Evolutionary conservation across 2,329 filamentous ascomycete genomes (phyloP).

Genomic region (Blastomyces gilchristii): DNA sequence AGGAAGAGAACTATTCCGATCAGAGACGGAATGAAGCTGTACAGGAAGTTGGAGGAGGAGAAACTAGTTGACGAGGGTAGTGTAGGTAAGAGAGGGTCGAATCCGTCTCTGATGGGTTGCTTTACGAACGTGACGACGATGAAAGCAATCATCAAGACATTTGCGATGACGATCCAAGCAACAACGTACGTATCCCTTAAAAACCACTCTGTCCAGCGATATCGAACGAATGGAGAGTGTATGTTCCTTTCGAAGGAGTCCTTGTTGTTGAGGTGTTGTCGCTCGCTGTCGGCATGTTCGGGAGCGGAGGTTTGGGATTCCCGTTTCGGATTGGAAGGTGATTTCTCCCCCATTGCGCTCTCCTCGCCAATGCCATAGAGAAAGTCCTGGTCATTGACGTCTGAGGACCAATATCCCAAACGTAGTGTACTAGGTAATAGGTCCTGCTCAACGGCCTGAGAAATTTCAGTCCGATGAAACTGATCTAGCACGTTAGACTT

Average conservation of each 20-base stretch:
- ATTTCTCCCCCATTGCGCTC: slow-evolving; percentile 41
- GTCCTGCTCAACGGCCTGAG: slow-evolving; percentile 38
- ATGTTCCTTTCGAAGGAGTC: slow-evolving; percentile 43
- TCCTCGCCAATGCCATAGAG: slow-evolving; percentile 73
- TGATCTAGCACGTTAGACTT: slow-evolving; percentile 67
- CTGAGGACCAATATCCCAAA: slow-evolving; percentile 70
- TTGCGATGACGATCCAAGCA: slow-evolving; percentile 51
- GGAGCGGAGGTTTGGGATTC: slow-evolving; percentile 21
- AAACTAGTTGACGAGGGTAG: slow-evolving; percentile 56
- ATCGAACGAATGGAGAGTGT: slow-evolving; percentile 45
- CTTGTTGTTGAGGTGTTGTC: slow-evolving; percentile 27
- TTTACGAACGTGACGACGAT: slow-evolving; percentile 70
- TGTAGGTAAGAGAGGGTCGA: slow-evolving; percentile 56
- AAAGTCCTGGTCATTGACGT: slow-evolving; percentile 51
- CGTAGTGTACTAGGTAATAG: slow-evolving; percentile 52
- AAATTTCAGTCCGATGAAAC: slow-evolving; percentile 59
- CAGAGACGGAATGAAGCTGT: slow-evolving; percentile 53
- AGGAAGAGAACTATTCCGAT: slow-evolving; percentile 52
- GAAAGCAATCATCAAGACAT: slow-evolving; percentile 57
- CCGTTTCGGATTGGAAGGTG: slow-evolving; percentile 25
- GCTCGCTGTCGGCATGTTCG: slow-evolving; percentile 31
- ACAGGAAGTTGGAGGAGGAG: slow-evolving; percentile 79
- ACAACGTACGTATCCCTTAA: slow-evolving; percentile 58
- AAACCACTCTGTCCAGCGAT: slow-evolving; percentile 67
- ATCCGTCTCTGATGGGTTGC: slow-evolving; percentile 56